phyloP scores from a whole-genome alignment of 495 filamentous ascomycete species.

The Annulohypoxylon moriforme region DNA sequence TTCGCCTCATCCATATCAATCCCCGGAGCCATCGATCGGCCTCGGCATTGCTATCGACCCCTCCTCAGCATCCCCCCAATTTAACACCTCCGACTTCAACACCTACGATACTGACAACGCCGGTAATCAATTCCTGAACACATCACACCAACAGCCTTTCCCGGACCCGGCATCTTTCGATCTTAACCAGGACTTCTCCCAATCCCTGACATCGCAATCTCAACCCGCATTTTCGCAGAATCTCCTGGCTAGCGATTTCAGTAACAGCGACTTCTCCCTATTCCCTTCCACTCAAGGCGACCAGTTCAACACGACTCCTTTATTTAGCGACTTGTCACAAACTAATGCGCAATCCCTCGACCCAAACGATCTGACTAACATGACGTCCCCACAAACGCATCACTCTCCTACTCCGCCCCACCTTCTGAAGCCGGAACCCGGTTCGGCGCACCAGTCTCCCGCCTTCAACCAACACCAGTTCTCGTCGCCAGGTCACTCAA shows the following conservation, averaged over 20 bases:
- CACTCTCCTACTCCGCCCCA: slow-evolving; percentile 74
- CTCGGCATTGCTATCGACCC: slow-evolving; percentile 61
- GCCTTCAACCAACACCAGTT: slow-evolving; percentile 68
- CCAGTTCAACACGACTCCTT: slow-evolving; percentile 59
- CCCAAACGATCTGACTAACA: slow-evolving; percentile 70
- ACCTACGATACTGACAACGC: slow-evolving; percentile 49
- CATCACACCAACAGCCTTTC: slow-evolving; percentile 55
- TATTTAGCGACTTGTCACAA: slow-evolving; percentile 66
- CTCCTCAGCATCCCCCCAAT: slow-evolving; percentile 51
- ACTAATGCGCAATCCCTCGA: slow-evolving; percentile 62
- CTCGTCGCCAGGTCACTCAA: slow-evolving; percentile 71
- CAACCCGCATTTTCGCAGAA: slow-evolving; percentile 50
- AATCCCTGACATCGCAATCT: slow-evolving; percentile 51
- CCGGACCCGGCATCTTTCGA: slow-evolving; percentile 53
- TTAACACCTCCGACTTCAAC: slow-evolving; percentile 51
- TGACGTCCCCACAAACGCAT: slow-evolving; percentile 71
- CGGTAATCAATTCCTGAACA: slow-evolving; percentile 51
- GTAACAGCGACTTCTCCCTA: slow-evolving; percentile 63
- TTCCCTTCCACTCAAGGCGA: slow-evolving; percentile 58
- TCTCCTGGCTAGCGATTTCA: slow-evolving; percentile 57
- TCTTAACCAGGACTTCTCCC: slow-evolving; percentile 54
- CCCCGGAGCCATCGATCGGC: slow-evolving; percentile 58
- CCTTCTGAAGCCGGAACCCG: slow-evolving; percentile 72
- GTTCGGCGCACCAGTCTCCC: slow-evolving; percentile 67
- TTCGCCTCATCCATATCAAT: slow-evolving; percentile 59